Evolutionary conservation across 2,329 filamentous ascomycete genomes (phyloP).

Genomic region (Scedosporium apiospermum): DNA sequence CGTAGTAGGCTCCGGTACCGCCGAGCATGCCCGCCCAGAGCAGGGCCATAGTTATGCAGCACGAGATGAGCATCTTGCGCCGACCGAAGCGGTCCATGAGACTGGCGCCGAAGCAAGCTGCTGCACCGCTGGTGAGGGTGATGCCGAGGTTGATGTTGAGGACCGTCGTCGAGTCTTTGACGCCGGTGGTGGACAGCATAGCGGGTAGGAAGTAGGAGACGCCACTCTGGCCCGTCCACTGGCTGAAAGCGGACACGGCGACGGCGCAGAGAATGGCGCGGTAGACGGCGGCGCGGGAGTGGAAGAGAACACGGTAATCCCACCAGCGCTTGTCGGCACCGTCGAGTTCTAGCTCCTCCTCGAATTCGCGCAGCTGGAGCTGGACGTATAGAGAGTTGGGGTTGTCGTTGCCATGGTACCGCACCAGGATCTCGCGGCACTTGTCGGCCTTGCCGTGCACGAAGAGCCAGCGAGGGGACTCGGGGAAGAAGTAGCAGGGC

Average conservation of each 20-base stretch:
- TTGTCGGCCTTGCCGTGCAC: slow-evolving; percentile 29
- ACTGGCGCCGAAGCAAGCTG: slow-evolving; percentile 43
- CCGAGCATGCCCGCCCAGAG: slow-evolving; percentile 39
- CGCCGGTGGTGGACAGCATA: slow-evolving; percentile 39
- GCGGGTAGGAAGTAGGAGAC: slow-evolving; percentile 44
- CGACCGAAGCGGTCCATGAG: slow-evolving; percentile 48
- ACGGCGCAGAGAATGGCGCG: slow-evolving; percentile 40
- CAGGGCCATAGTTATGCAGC: slow-evolving; percentile 32
- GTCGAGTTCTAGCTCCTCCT: slow-evolving; percentile 32
- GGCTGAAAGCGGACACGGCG: slow-evolving; percentile 41
- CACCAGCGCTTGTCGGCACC: slow-evolving; percentile 46
- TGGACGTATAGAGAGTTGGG: slow-evolving; percentile 38
- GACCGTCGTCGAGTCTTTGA: slow-evolving; percentile 34
- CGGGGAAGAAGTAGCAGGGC: slow-evolving; percentile 33
- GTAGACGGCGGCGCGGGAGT: slow-evolving; percentile 34
- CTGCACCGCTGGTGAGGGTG: slow-evolving; percentile 40
- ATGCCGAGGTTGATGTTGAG: slow-evolving; percentile 44
- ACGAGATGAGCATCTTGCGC: slow-evolving; percentile 39
- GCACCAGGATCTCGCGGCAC: slow-evolving; percentile 30
- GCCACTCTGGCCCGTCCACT: slow-evolving; percentile 40
- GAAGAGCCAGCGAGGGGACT: slow-evolving; percentile 37
- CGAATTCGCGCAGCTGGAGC: slow-evolving; percentile 41
- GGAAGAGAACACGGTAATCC: slow-evolving; percentile 45
- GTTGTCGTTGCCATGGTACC: slow-evolving; percentile 42
- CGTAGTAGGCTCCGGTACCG: slow-evolving; percentile 26